Conservation (phyloP, 2,329 filamentous ascomycete species). For the Daldinia eschscholtzii region DNA sequence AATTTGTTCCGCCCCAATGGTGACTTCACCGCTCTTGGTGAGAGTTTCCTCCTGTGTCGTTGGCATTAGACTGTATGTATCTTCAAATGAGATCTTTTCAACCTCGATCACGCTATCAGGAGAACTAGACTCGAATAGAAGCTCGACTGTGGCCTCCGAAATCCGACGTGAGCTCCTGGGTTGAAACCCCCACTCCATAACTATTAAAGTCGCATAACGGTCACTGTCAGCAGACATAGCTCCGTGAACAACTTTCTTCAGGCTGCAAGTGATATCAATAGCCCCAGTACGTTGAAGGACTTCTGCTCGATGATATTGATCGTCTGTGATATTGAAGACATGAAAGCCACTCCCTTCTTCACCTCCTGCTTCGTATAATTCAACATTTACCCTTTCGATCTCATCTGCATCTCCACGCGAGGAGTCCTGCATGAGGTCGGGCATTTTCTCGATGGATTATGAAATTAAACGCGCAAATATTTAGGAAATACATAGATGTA, state of each 20-base stretch:
- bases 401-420: background rate
- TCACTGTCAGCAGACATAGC: slow-evolving; percentile 13
- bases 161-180: slow-evolving; percentile 11
- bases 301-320: slow-evolving; percentile 20
- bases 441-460: background rate
- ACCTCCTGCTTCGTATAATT: slow-evolving; percentile 7
- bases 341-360: slow-evolving; percentile 19
- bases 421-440: background rate
- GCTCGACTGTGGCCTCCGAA: slow-evolving; percentile 15
- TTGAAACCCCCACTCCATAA: slow-evolving; percentile 16
- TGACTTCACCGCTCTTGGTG: background rate
- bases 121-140: slow-evolving; percentile 1
- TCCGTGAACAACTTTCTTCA: slow-evolving; percentile 6
- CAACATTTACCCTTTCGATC: background rate
- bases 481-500: background rate
- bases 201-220: slow-evolving; percentile 10
- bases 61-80: slow-evolving; percentile 13
- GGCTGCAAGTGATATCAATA: slow-evolving; percentile 15
- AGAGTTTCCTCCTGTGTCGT: slow-evolving; percentile 4
- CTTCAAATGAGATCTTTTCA: slow-evolving; percentile 14
- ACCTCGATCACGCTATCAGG: slow-evolving; percentile 7
- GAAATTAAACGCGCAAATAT: background rate
- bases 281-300: slow-evolving; percentile 14
- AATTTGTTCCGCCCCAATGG: background rate
- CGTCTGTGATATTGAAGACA: slow-evolving; percentile 13